Evolutionary conservation across 305 asterid species (phyloP), one percentile per base, ranked within the genome.

Genomic region (Ajuga reptans): DNA sequence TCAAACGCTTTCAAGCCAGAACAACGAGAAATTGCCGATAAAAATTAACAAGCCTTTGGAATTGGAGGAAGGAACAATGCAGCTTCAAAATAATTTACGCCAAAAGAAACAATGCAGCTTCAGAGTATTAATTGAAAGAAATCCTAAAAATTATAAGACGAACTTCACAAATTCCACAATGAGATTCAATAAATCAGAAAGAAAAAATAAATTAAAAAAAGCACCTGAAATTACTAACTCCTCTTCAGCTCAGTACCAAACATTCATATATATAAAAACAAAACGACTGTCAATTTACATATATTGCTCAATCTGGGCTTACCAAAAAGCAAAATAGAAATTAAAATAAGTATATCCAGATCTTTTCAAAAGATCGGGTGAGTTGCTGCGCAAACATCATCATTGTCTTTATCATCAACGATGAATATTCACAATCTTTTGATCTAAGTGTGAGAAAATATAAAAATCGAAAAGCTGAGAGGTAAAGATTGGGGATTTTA

Each of bases 331-430:
- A 5, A 14, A 16, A 11, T 16, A 24, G 42, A 14, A 4, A 15
- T 49, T 29, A 27, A n/a, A 47, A 56, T 6, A 15, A 43, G 42
- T 5, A 68, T 37, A 15, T 53, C 69, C 74, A 72, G 84, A 79
- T 79, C 83, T 55, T 62, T 50, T 50, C 36, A 12, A 43, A 60
- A 62, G 72, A 77, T 68, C 80, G 63, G 51, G 24, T 66, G 68
- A 67, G 76, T 29, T 76, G 72, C 67, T 57, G 68, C 36, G 58
- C n/a, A 68, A 78, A 39, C 77, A 83, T 74, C 78, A 71, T 75
- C 74, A 66, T 69, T 66, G 63, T 70, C 76, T 53, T 63, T 71
- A 78, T 74, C 74, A 75, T 58, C 55, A 68, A 60, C 60, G 54
- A 21, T 47, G 57, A 66, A 29, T 42, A 78, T 61, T 74, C 71